Conservation (phyloP, 305 asterid genomes). For the Solanum chacoense region DNA sequence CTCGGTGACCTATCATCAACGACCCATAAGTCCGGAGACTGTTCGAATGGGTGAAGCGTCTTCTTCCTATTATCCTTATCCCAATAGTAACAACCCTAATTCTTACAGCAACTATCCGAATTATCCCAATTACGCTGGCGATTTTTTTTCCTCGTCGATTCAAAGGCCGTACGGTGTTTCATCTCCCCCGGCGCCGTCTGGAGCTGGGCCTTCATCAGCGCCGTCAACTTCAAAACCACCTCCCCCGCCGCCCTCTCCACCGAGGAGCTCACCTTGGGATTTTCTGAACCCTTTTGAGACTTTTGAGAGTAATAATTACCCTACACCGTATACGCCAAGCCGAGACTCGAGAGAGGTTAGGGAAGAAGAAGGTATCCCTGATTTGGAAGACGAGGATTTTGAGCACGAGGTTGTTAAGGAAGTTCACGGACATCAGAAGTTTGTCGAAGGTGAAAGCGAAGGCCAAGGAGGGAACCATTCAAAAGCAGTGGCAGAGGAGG, state of each 20-base stretch:
- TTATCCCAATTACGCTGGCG: constrained; percentile 30
- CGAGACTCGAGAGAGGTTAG: constrained; percentile 77
- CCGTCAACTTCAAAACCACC: constrained; percentile 41
- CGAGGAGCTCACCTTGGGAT: constrained; percentile 75
- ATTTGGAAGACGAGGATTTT: constrained; percentile 75
- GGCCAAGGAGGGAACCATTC: constrained; percentile 7
- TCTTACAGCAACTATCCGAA: constrained; percentile 8
- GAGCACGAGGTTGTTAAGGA: constrained; percentile 71
- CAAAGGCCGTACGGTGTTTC: constrained; percentile 30
- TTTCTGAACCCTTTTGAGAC: constrained; percentile 82
- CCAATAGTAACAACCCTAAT: constrained; percentile 25
- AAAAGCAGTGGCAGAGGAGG: constrained; percentile 2
- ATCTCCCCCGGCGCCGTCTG: constrained; percentile 13
- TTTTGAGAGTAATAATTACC: constrained; percentile 53
- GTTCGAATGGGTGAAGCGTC: constrained; percentile 62
- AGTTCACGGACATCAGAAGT: constrained; percentile 67
- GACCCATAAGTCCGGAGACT: constrained; percentile 56
- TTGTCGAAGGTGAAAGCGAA: neutral
- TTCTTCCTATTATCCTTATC: constrained; percentile 26
- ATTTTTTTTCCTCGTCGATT: constrained; percentile 33
- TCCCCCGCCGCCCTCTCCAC: constrained; percentile 92
- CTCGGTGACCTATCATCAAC: constrained; percentile 57
- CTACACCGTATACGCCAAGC: constrained; percentile 51
- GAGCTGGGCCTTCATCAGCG: neutral
- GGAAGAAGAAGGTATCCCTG: constrained; percentile 98